phyloP scores from a whole-genome alignment of 116 monocot species.

The Papilionanthe hybrid region DNA sequence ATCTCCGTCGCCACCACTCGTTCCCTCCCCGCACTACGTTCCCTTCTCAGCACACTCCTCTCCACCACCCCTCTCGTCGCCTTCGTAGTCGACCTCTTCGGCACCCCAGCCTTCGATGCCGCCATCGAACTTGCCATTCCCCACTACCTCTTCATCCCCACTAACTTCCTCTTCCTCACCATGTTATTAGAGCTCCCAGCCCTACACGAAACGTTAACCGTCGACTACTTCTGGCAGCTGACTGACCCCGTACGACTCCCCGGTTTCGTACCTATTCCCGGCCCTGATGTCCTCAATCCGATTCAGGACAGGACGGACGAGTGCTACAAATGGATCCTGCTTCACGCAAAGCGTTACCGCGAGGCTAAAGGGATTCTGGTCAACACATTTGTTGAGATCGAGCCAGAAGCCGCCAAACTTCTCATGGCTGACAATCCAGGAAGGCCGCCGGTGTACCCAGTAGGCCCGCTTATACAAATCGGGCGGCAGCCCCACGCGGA shows the following conservation, averaged over 20 bases:
- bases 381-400: constrained; percentile 50
- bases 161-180: constrained; percentile 17
- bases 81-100: constrained; percentile 29
- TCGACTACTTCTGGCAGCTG: constrained; percentile 27
- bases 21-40: constrained; percentile 17
- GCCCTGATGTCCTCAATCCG: constrained; percentile 30
- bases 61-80: constrained; percentile 9
- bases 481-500: background rate
- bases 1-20: constrained; percentile 13
- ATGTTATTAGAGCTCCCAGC: constrained; percentile 22
- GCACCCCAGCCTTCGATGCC: background rate
- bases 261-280: constrained; percentile 53
- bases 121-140: constrained; percentile 22
- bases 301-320: constrained; percentile 24
- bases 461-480: constrained; percentile 39
- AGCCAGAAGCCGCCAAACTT: constrained; percentile 25
- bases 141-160: constrained; percentile 25
- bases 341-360: constrained; percentile 7
- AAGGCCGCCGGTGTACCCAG: constrained; percentile 24
- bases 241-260: constrained; percentile 31
- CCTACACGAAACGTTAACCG: constrained; percentile 9
- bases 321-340: constrained; percentile 29
- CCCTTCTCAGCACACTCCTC: constrained; percentile 9
- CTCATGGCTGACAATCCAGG: background rate
- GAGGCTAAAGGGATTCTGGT: constrained; percentile 44